These are phyloP conservation scores for Physocladia obscura DNA, from an alignment of 192 early-diverging fungal species.

Conservation along the genomic window DNA sequence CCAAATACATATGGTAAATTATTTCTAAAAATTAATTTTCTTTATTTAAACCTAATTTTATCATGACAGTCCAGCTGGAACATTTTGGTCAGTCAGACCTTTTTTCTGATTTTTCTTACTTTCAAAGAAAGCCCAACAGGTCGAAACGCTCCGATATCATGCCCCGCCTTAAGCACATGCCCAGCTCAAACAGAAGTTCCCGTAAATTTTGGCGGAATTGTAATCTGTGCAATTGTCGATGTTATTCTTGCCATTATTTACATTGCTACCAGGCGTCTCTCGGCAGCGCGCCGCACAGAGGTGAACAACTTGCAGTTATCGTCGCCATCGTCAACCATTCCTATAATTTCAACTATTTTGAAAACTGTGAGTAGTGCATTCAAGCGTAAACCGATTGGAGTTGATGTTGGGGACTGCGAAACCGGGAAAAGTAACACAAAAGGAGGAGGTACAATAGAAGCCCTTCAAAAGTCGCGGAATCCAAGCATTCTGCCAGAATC, in stretches of 20 bases:
- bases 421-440: too few relatives aligned
- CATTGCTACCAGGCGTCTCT: background rate
- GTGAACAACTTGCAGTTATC: too few relatives aligned
- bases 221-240: slow-evolving; percentile 17
- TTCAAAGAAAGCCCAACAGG: background rate
- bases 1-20: background rate
- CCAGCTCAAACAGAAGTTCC: slow-evolving; percentile 5
- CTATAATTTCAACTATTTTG: too few relatives aligned
- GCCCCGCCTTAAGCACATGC: slow-evolving; percentile 18
- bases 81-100: background rate
- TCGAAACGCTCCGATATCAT: background rate
- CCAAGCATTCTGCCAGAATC: too few relatives aligned
- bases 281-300: too few relatives aligned
- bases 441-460: too few relatives aligned
- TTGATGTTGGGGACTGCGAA: too few relatives aligned
- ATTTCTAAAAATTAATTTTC: background rate
- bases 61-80: too few relatives aligned
- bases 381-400: too few relatives aligned
- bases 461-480: too few relatives aligned
- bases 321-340: too few relatives aligned
- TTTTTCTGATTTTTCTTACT: background rate
- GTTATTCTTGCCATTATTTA: background rate
- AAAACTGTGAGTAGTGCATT: too few relatives aligned
- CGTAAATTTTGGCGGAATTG: slow-evolving; percentile 13
- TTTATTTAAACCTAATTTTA: background rate